Percentiles rank a stretch among this genome's conserved stretches.
phyloP scores from a whole-genome alignment of 805 yeast genomes.

The Kodamaea jinghongensis region DNA sequence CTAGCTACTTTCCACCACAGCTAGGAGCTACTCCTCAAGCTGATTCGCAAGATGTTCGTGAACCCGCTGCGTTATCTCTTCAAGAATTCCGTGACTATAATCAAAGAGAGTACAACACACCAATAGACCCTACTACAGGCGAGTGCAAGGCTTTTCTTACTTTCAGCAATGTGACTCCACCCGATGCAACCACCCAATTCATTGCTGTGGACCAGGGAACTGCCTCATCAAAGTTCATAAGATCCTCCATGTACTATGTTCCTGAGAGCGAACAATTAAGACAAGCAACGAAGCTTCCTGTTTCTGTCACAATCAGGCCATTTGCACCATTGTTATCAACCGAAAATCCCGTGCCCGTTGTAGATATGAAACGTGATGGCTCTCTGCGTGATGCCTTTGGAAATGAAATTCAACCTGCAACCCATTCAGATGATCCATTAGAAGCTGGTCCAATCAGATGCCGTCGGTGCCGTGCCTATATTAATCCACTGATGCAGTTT shows the following conservation, averaged over 20 bases:
- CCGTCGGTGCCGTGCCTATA: slow-evolving; percentile 84
- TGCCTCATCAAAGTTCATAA: slow-evolving; percentile 74
- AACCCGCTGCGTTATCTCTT: slow-evolving; percentile 9
- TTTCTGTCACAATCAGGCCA: slow-evolving; percentile 80
- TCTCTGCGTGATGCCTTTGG: slow-evolving; percentile 21
- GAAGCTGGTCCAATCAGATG: slow-evolving; percentile 80
- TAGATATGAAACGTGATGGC: slow-evolving; percentile 48
- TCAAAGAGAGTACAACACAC: slow-evolving; percentile 24
- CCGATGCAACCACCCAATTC: slow-evolving; percentile 72
- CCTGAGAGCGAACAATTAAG: slow-evolving; percentile 74
- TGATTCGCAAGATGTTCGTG: background rate
- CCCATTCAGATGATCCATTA: slow-evolving; percentile 20
- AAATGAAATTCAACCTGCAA: slow-evolving; percentile 7
- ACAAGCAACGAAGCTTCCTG: slow-evolving; percentile 68
- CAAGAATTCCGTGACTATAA: slow-evolving; percentile 18
- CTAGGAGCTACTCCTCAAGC: background rate
- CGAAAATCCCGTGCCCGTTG: slow-evolving; percentile 63
- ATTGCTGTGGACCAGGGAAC: slow-evolving; percentile 78
- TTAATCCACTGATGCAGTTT: slow-evolving; percentile 79
- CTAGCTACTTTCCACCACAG: background rate
- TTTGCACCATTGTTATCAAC: slow-evolving; percentile 60
- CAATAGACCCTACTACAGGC: slow-evolving; percentile 18
- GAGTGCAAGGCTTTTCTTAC: slow-evolving; percentile 56
- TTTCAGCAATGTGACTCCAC: slow-evolving; percentile 77
- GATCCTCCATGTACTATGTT: slow-evolving; percentile 77